phyloP scores from a whole-genome alignment of 2,329 filamentous ascomycete genomes.

The Lecanicillium sp. region DNA sequence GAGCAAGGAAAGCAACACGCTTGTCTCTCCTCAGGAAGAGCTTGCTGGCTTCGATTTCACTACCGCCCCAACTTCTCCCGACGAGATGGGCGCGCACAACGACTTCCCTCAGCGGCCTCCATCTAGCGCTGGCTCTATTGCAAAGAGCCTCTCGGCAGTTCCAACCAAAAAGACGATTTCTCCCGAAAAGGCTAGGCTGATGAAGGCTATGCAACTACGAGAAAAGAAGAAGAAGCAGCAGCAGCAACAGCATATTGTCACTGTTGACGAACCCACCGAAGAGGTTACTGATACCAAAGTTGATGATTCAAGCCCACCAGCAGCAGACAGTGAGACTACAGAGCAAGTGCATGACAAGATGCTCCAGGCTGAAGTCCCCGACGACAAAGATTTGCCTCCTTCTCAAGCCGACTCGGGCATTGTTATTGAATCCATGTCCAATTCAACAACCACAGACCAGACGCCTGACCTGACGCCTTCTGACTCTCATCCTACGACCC shows the following conservation, averaged over 20 bases:
- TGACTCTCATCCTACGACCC: constrained; percentile 52
- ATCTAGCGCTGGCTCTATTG: no score
- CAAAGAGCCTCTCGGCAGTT: constrained; percentile 26
- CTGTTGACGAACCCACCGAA: no score
- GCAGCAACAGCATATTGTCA: constrained; percentile 18
- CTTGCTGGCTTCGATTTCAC: constrained; percentile 27
- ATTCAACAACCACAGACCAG: constrained; percentile 35
- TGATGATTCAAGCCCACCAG: no score
- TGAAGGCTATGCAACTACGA: constrained; percentile 87
- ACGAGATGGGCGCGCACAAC: constrained; percentile 20
- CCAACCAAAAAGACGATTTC: constrained; percentile 53
- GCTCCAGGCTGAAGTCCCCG: constrained; percentile 19
- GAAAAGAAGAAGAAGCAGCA: constrained; percentile 60
- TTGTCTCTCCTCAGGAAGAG: constrained; percentile 26
- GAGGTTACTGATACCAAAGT: no score
- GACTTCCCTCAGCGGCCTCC: neutral
- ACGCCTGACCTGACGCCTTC: constrained; percentile 38
- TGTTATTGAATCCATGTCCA: constrained; percentile 34
- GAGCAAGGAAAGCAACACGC: constrained; percentile 15
- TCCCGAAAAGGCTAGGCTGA: constrained; percentile 81
- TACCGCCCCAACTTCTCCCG: constrained; percentile 25
- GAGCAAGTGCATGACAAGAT: constrained; percentile 12
- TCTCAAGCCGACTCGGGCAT: constrained; percentile 10
- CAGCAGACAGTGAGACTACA: no score
- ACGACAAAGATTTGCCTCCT: constrained; percentile 15